These are phyloP conservation scores for Penicillium antarcticum DNA, from an alignment of 495 filamentous ascomycete genomes.

Conservation along the genomic window DNA sequence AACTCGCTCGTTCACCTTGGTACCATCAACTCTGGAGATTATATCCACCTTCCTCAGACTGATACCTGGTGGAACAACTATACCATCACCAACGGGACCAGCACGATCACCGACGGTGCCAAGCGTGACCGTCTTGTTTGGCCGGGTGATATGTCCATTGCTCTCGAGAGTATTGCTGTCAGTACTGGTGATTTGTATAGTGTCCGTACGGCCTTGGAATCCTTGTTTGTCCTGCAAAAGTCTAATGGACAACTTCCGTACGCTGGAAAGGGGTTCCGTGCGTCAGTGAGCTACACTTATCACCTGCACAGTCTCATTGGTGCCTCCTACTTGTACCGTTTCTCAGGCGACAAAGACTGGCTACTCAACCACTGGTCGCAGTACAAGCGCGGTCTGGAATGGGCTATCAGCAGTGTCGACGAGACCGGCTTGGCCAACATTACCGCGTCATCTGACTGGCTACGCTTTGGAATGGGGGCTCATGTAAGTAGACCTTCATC, in stretches of 20 bases:
- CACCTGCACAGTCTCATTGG: slow-evolving; percentile 56
- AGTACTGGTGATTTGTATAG: slow-evolving; percentile 53
- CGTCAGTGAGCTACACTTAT: slow-evolving; percentile 52
- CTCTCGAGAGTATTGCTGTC: slow-evolving; percentile 48
- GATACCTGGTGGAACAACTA: slow-evolving; percentile 26
- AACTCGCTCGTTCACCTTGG: slow-evolving; percentile 41
- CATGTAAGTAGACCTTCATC: slow-evolving; percentile 19
- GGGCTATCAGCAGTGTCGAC: slow-evolving; percentile 44
- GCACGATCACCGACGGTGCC: slow-evolving; percentile 52
- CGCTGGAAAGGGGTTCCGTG: slow-evolving; percentile 44
- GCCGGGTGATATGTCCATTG: slow-evolving; percentile 58
- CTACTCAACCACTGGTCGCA: slow-evolving; percentile 42
- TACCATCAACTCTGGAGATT: slow-evolving; percentile 11
- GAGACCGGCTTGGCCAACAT: slow-evolving; percentile 47
- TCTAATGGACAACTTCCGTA: slow-evolving; percentile 43
- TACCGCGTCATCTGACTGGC: slow-evolving; percentile 49
- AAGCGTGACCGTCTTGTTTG: slow-evolving; percentile 55
- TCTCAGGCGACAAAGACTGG: slow-evolving; percentile 47
- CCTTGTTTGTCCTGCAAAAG: slow-evolving; percentile 49
- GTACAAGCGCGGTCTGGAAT: slow-evolving; percentile 45
- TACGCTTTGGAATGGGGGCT: slow-evolving; percentile 33
- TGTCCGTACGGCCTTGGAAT: slow-evolving; percentile 50
- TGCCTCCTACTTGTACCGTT: slow-evolving; percentile 51
- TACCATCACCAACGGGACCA: slow-evolving; percentile 46
- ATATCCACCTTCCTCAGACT: slow-evolving; percentile 21